Base-by-base conservation (phyloP, 106 monocot genomes). In the Phalaenopsis equestris region DNA sequence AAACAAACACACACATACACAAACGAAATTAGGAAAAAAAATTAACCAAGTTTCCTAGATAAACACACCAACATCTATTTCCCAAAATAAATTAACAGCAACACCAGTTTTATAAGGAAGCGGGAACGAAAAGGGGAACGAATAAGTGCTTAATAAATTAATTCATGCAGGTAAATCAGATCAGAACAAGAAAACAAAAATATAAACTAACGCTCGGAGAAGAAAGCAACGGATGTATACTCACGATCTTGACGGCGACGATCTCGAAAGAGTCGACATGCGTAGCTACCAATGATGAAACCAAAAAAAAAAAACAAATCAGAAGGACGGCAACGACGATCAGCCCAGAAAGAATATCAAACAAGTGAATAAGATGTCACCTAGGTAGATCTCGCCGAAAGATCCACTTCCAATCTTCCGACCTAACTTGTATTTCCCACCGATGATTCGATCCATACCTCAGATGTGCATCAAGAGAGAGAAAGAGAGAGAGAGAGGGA, bases 191-290 rank as follows among this genome's bases (percentile, higher is more conserved):
- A 74, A 48, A 24, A 77, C n/a, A 55, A 52, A 36, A 16, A 55
- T 45, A 77, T 36, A 77, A 77, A 14, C 21, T 52, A 55, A 74
- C 16, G 41, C 18, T 7, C 1, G 10, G 74, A 7, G 24, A 24
- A 47, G 55, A 55, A 57, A 14, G 56, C n/a, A 55, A 78, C 37
- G 52, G 56, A 57, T 41, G 42, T 39, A 75, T 56, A 86, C 90
- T 94, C 81, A 97, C 94, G 77, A 97, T 94, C 88, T 97, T 97
- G 72, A 90, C 96, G 10, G 96, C 96, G 64, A 94, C 92, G 83
- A 92, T 97, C 90, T 94, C 94, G 74, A 87, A 94, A 64, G 96
- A 91, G 80, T 90, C 92, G 24, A 94, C 87, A 70, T 97, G 94
- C 36, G 94, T 90, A 6, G 96, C 96, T 97, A 90, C 64, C 79